These are phyloP conservation scores for Prunus mongolica DNA, from an alignment of 306 rosid genomes.

Conservation along the genomic window DNA sequence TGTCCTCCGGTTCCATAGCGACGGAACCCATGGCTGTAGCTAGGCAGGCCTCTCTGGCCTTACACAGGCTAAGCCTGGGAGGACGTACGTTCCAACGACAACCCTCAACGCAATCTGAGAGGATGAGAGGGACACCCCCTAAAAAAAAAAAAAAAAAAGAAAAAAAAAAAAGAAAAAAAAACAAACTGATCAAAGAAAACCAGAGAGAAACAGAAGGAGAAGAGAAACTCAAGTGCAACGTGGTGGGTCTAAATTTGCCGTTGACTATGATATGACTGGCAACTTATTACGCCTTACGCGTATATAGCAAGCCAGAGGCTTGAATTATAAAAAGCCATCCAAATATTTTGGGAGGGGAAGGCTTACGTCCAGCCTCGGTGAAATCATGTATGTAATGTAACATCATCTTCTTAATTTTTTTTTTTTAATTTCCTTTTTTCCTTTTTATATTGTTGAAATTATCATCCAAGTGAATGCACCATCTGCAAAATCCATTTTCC, in stretches of 20 bases:
- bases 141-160: neutral
- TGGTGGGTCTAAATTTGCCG: neutral
- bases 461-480: too few relatives aligned
- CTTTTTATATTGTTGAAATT: too few relatives aligned
- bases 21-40: slow-evolving; percentile 12
- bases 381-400: too few relatives aligned
- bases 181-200: neutral
- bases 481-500: too few relatives aligned
- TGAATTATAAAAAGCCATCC: too few relatives aligned
- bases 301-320: too few relatives aligned
- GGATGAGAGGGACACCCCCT: neutral
- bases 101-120: too few relatives aligned
- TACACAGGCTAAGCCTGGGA: neutral
- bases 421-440: too few relatives aligned
- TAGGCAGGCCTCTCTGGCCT: neutral
- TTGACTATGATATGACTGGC: neutral
- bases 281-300: neutral
- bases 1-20: slow-evolving; percentile 14
- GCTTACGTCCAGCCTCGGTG: too few relatives aligned
- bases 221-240: neutral
- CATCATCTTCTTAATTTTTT: too few relatives aligned
- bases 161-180: too few relatives aligned
- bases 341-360: too few relatives aligned
- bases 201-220: neutral
- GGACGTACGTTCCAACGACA: neutral